Percentiles rank a stretch among this genome's conserved stretches.
phyloP scores from a whole-genome alignment of 345 rosid genomes.

The Eucalyptus curtisii region DNA sequence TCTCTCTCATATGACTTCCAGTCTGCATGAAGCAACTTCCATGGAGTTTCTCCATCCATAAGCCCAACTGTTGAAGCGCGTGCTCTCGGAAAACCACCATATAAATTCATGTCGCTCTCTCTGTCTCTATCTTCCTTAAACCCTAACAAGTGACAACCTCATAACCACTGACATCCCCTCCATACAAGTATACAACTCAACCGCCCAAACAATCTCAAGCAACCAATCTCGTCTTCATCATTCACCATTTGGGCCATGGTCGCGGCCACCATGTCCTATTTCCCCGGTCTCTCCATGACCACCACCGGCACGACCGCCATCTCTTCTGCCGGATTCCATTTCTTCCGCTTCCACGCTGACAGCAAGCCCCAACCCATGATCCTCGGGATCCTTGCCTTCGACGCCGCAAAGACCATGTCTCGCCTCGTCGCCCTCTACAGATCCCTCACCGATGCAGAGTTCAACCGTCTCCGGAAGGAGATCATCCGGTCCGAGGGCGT shows the following conservation, averaged over 20 bases:
- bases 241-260: background rate
- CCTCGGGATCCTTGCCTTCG: slow-evolving; percentile 37
- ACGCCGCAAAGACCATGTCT: slow-evolving; percentile 33
- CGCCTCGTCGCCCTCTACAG: slow-evolving; percentile 24
- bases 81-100: background rate
- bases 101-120: background rate
- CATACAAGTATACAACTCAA: background rate
- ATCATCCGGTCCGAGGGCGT: slow-evolving; percentile 25
- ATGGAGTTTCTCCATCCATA: background rate
- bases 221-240: background rate
- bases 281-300: background rate
- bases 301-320: background rate
- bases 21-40: background rate
- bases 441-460: slow-evolving; percentile 16
- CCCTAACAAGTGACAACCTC: background rate
- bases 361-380: background rate
- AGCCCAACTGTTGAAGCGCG: background rate
- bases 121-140: background rate
- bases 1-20: background rate
- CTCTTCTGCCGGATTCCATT: background rate
- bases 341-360: background rate
- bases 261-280: slow-evolving; percentile 3
- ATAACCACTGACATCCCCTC: background rate
- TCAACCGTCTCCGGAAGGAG: slow-evolving; percentile 8
- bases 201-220: background rate